Base-by-base conservation (phyloP, 495 filamentous ascomycete species). In the Penicillium bialowiezense region DNA sequence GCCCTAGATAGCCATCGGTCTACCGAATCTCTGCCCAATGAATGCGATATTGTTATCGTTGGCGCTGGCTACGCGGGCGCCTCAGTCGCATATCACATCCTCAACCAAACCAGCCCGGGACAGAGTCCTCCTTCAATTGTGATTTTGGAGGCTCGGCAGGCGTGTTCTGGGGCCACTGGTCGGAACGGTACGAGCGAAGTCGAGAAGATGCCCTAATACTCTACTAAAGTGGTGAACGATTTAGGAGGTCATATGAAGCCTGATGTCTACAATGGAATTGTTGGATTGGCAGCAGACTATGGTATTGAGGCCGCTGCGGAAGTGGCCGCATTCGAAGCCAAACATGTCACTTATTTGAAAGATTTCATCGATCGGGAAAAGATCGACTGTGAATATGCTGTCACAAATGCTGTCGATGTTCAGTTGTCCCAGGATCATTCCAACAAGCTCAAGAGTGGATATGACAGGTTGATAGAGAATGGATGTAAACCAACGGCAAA, bases 151-250 rank as follows among this genome's bases (percentile, higher is more conserved):
- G 89, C 89, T 12, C 74, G 88, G 40, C 84, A 92, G 72, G 87
- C 84, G 13, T 91, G 88, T 61, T 90, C 79, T 66, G 89, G 90
- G 3, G 90, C 89, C 14, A 92, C 90, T 3, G 89, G 88, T 3
- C 68, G 88, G 3, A 73, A 73, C 51, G 69, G 69, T 67, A 36
- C 44, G 59, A 41, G 14, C 7, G 13, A 5, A 26, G 13, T 33
- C 2, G 14, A 41, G 7, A 41, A 9, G 15, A 5, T 3, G n/a
- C 2, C 8, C 13, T 43, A 14, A 45, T 0, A 19, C 23, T 29
- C 15, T 9, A 9, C 2, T 13, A 23, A 39, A 21, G 2, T 18
- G 2, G 0, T 26, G n/a, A 18, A n/a, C 28, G n/a, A 9, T 31
- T 9, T 41, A 70, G 65, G 66, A 20, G 69, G 67, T 2, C 69